A percentile compares a stretch with the other conserved stretches of the same genome.
Evolutionary conservation across 2,329 filamentous ascomycete species (phyloP).

Genomic region (Penicillium sp.): DNA sequence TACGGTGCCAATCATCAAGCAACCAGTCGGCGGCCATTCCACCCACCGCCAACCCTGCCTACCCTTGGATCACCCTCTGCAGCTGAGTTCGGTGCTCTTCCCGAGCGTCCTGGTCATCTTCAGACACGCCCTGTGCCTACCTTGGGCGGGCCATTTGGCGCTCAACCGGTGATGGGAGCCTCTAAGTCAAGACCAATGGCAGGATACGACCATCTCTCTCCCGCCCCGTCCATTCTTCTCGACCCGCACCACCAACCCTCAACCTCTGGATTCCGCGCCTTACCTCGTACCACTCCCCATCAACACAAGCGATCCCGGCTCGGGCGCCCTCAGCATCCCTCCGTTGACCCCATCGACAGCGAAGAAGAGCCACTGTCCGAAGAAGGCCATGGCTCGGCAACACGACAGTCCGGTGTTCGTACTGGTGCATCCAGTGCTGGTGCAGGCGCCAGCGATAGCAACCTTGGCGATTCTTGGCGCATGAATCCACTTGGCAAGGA

Average conservation of each 20-base stretch:
- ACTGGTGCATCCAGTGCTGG: slow-evolving; percentile 38
- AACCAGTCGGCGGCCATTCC: slow-evolving; percentile 56
- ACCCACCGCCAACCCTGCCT: slow-evolving; percentile 73
- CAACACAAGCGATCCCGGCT: slow-evolving; percentile 32
- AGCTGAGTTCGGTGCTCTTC: slow-evolving; percentile 49
- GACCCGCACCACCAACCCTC: slow-evolving; percentile 50
- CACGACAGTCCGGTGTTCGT: slow-evolving; percentile 21
- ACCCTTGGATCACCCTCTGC: slow-evolving; percentile 62
- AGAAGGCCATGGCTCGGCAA: slow-evolving; percentile 15
- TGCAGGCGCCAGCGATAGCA: slow-evolving; percentile 52
- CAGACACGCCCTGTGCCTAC: slow-evolving; percentile 21
- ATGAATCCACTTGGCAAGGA: slow-evolving; percentile 43
- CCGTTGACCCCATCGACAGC: slow-evolving; percentile 33
- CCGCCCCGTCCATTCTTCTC: slow-evolving; percentile 46
- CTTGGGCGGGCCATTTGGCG: slow-evolving; percentile 21
- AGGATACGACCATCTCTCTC: slow-evolving; percentile 35
- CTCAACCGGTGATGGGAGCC: slow-evolving; percentile 30
- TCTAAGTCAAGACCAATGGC: slow-evolving; percentile 28
- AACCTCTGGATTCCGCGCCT: slow-evolving; percentile 36
- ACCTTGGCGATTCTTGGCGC: slow-evolving; percentile 56
- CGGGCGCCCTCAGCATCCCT: slow-evolving; percentile 26
- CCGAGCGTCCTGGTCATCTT: slow-evolving; percentile 31
- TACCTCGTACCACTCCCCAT: slow-evolving; percentile 24
- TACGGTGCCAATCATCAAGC: slow-evolving; percentile 72
- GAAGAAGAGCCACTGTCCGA: slow-evolving; percentile 30